Conservation (phyloP, 257 asterid genomes). For the Plectranthus barbatus region DNA sequence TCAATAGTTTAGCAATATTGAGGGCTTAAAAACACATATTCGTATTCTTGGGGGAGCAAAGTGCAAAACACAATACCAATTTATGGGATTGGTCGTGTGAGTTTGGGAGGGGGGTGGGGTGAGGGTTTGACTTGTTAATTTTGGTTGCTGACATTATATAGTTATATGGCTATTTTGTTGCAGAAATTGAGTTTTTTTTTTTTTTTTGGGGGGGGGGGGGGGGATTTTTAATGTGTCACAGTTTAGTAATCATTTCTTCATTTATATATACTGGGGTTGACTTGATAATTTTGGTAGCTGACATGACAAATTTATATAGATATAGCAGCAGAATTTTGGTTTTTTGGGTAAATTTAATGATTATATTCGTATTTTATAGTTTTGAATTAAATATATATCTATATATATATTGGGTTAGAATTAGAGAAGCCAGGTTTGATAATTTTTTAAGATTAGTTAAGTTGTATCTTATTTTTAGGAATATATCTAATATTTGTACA, state of each 20-base stretch:
- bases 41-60: not conserved
- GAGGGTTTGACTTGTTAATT: constrained; percentile 10
- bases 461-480: too few relatives aligned
- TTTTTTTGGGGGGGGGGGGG: not conserved
- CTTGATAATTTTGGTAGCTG: not conserved
- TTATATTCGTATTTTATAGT: too few relatives aligned
- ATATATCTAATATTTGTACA: too few relatives aligned
- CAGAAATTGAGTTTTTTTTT: not conserved
- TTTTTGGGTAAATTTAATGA: too few relatives aligned
- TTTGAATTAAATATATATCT: too few relatives aligned
- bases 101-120: not conserved
- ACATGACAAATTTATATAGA: too few relatives aligned
- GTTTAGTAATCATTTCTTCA: not conserved
- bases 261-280: not conserved
- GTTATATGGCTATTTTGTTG: not conserved
- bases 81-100: not conserved
- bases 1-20: not conserved
- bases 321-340: too few relatives aligned
- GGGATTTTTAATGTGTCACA: too few relatives aligned
- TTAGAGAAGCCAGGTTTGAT: too few relatives aligned
- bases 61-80: not conserved
- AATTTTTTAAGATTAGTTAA: too few relatives aligned
- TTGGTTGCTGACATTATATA: constrained; percentile 10
- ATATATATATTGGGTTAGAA: too few relatives aligned
- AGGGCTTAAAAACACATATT: not conserved